Base-by-base conservation (phyloP, 208 protist species). In the Leishmania tropica region DNA sequence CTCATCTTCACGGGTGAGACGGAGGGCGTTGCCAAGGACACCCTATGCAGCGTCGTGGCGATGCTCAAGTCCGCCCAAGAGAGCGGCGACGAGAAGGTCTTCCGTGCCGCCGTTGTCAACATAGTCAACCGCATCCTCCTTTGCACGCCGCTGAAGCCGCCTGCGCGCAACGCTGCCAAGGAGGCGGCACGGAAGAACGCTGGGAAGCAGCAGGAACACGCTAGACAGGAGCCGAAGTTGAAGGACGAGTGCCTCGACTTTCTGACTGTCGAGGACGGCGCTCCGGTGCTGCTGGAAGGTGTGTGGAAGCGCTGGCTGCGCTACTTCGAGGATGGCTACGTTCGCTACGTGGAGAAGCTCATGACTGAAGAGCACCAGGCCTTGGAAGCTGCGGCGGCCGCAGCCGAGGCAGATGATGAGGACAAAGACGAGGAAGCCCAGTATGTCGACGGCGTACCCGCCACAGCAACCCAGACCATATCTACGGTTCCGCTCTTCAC, bases 101-200 rank as follows among this genome's bases (percentile, higher is more conserved):
- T 89, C 37, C 86, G 86, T 40, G 79, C 85, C 45, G 85, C 81
- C 28, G 75, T 89, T 4, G 81, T 88, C 2, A 84, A 82, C 35
- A 83, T 81, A 3, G 85, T 91, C 35, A 88, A 91, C 80, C 74
- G 81, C 65, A 80, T 91, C 35, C 83, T 91, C 42, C 78, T 91
- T 24, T 91, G 83, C 81, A 89, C 85, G 10, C 88, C 88, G 56
- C 71, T 91, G 75, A 19, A 37, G 64, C 78, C 81, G 48, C 87
- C 87, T 10, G 73, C 76, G 3, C 65, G 67, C 54, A 75, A 84
- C 73, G 35, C 56, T 42, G 77, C 64, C 65, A 47, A 24, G 3
- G 15, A 28, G 45, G 1, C 37, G 31, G 19, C 13, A 7, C 31
- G 3, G 56, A 72, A 0, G 60, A 73, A 31, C 15, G 11, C 8